Percentiles rank a stretch among this genome's conserved stretches.
These are phyloP conservation scores for Thecaphora thlaspeos DNA, from an alignment of 1,284 basidiomycete genomes.

Conservation along the genomic window DNA sequence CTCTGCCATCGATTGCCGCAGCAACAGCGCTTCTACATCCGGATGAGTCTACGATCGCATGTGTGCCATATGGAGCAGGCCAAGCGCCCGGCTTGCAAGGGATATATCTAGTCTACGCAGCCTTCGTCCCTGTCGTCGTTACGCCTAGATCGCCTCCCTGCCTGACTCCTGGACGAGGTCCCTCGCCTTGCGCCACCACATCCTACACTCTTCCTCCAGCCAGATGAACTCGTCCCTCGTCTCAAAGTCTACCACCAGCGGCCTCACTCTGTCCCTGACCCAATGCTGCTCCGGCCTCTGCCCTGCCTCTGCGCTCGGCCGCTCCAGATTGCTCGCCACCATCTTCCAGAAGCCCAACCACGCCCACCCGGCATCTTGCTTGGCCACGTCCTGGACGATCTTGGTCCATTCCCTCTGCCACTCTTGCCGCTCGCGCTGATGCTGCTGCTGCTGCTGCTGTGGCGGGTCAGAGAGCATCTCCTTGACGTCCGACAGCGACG, in stretches of 20 bases:
- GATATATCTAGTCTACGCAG: no score
- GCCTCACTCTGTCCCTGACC: constrained; percentile 5
- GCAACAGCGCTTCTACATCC: no score
- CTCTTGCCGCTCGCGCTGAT: background rate
- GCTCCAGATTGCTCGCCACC: constrained; percentile 28
- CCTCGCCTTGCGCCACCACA: background rate
- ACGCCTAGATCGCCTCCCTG: no score
- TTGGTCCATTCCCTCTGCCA: constrained; percentile 40
- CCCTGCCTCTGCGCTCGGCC: constrained; percentile 7
- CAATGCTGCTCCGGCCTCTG: constrained; percentile 6
- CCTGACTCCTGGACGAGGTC: background rate
- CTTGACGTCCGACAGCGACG: constrained; percentile 61
- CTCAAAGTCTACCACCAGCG: constrained; percentile 12
- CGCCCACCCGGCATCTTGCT: constrained; percentile 51
- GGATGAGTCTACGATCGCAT: no score
- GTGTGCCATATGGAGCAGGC: no score
- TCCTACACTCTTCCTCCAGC: constrained; percentile 1
- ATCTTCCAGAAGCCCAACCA: constrained; percentile 53
- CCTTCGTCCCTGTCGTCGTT: no score
- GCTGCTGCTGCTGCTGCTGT: background rate
- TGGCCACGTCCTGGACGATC: constrained; percentile 39
- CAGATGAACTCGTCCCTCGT: constrained; percentile 8
- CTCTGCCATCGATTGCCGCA: no score
- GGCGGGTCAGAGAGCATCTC: constrained; percentile 54
- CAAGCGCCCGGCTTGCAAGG: no score